A percentile compares a stretch with the other conserved stretches of the same genome.
phyloP scores from a whole-genome alignment of 176 grass and related monocot species.

The Alloteropsis semialata region DNA sequence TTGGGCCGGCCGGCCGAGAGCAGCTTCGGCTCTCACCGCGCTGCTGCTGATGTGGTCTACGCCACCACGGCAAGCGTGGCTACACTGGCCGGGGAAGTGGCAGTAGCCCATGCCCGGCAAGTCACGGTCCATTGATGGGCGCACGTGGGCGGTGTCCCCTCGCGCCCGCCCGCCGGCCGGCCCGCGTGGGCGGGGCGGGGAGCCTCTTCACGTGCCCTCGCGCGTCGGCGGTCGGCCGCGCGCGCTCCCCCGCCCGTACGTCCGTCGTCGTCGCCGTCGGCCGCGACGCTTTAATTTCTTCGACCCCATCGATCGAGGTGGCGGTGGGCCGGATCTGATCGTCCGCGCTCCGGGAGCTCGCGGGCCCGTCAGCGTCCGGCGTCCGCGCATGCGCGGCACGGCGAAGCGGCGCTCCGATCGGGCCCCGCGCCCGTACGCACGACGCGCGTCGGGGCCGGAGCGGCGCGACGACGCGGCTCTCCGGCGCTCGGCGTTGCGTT shows the following conservation, averaged over 20 bases:
- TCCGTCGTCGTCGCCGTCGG: neutral
- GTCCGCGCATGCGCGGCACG: too few relatives aligned
- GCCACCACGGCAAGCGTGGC: neutral
- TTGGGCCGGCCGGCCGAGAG: neutral
- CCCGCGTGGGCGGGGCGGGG: neutral
- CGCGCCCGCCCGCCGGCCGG: neutral
- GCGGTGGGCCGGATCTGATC: too few relatives aligned
- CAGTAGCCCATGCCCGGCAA: neutral
- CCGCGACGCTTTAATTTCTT: neutral
- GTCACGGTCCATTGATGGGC: conserved; percentile 8
- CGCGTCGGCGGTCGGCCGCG: conserved; percentile 25
- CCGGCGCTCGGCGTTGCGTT: neutral
- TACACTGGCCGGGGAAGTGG: neutral
- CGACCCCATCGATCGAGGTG: neutral
- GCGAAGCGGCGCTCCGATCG: neutral
- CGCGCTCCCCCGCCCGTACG: too few relatives aligned
- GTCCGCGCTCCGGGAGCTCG: too few relatives aligned
- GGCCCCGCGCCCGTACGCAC: neutral
- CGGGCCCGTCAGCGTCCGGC: too few relatives aligned
- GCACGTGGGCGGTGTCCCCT: conserved; percentile 24
- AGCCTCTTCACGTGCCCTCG: neutral
- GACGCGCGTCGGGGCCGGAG: neutral
- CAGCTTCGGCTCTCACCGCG: neutral
- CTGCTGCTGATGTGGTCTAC: neutral
- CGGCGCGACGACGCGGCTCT: neutral